Conservation (phyloP, 148 eudicot species). For the Rhododendron ovatum region DNA sequence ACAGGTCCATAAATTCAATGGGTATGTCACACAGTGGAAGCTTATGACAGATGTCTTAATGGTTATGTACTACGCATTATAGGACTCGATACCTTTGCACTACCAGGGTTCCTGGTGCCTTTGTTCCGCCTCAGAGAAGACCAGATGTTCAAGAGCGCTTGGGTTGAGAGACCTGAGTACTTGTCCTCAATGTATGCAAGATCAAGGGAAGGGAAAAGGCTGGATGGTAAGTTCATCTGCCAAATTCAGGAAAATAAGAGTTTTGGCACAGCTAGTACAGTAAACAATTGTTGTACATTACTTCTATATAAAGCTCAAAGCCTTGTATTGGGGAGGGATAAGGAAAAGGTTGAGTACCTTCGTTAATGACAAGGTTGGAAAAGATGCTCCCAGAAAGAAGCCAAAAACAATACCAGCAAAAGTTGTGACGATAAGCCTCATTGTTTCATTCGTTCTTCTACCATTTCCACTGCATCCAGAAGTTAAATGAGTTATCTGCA, state of each 20-base stretch:
- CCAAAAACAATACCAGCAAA: constrained; percentile 62
- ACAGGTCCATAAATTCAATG: neutral
- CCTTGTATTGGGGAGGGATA: neutral
- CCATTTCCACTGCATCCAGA: constrained; percentile 24
- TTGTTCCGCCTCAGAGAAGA: neutral
- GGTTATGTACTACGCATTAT: neutral
- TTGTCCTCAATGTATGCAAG: constrained; percentile 10
- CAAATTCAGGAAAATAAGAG: constrained; percentile 9
- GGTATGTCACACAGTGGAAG: neutral
- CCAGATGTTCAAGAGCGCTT: constrained; percentile 4
- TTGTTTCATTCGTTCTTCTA: constrained; percentile 42
- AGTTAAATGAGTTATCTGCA: neutral
- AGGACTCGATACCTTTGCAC: constrained; percentile 16
- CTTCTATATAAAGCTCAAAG: neutral
- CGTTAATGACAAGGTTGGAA: constrained; percentile 51
- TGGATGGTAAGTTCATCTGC: constrained; percentile 8
- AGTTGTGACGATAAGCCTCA: constrained; percentile 58
- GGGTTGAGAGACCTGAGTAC: constrained; percentile 12
- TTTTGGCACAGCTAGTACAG: neutral
- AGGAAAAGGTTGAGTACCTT: constrained; percentile 37
- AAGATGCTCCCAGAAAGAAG: constrained; percentile 57
- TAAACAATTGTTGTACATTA: neutral
- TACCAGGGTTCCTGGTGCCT: constrained; percentile 21
- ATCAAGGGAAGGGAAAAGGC: constrained; percentile 5
- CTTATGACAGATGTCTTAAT: neutral